Base-by-base conservation (phyloP, 2,329 filamentous ascomycete species). In the Xylariomycetidae sp. region DNA sequence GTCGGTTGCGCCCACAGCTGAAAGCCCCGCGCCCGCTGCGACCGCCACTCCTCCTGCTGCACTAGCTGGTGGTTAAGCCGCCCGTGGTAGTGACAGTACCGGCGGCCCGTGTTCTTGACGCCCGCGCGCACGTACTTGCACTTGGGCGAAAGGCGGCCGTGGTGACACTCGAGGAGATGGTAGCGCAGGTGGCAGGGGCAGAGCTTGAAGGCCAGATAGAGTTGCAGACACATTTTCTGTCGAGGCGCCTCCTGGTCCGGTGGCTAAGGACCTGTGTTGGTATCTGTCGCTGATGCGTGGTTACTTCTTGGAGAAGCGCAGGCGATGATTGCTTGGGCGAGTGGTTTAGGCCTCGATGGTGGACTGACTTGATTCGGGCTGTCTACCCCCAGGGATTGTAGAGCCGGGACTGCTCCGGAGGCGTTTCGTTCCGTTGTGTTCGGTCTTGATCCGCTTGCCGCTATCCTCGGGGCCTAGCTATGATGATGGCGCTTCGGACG, bases 151-250 rank as follows among this genome's bases (percentile, higher is more conserved):
- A 31, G 26, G 26, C 33, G 39, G 16, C 48, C 48, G 27, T 43
- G 38, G 6, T 22, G 7, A 27, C 48, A 50, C 30, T 48, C 44
- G 9, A 48, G 34, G 18, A 49, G 32, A n/a, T 26, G 23, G 34
- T 43, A 37, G 20, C 39, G 36, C 19, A 49, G 44, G n/a, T 53
- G 30, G 34, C 50, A 53, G 11, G 46, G 42, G 31, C 50, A 53
- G 27, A 32, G 20, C 6, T 16, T 22, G 31, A 46, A 53, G 15
- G 40, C 25, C 9, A 41, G 33, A 34, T 50, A 53, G 11, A 34
- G 29, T 22, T 46, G 48, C 7, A 27, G 36, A 18, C 49, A 53
- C 50, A 53, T 51, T 7, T 38, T 37, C 15, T 26, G 25, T 26
- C 25, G n/a, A 5, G 25, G 25, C 26, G 6, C 12, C 8, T 23